Evolutionary conservation across 257 asterid species (phyloP), one percentile per base, ranked within the genome.

Genomic region (Nicotiana tabacum): DNA sequence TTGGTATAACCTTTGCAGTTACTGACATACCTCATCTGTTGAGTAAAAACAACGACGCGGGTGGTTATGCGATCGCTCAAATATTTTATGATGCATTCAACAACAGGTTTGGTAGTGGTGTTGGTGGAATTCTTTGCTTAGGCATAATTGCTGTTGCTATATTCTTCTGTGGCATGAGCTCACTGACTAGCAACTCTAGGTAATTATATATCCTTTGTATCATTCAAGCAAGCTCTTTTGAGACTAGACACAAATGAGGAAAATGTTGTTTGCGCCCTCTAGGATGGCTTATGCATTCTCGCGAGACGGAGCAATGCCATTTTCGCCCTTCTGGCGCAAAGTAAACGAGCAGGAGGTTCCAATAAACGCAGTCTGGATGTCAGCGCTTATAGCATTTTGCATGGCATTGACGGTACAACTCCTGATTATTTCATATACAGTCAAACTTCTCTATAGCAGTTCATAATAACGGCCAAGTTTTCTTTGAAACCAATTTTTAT

Each of bases 251-350:
- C 67, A 84, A 15, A 67, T n/a, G 18, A 7, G 51, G 46, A 15
- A 10, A 12, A 29, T 29, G 30, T 33, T 82, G 51, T 43, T 81
- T 60, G 55, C 87, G 21, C 21, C 21, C 21, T 21, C 21, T 21
- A 95, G 99, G 91, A 94, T 96, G 99, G 94, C 86, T 21, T 96
- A 92, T 86, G 99, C 99, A 65, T 96, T 96, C 91, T 96, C 99
- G 46, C 87, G 99, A 87, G 99, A 96, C 35, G 98, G 98, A 27
- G 99, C 98, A 11, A 94, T 94, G 99, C 99, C 99, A 9, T 91
- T 92, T 82, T 96, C 99, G 30, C 9, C 83, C 24, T 80, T 88
- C 30, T 96, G 98, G 98, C 98, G 93, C 84, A 89, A 90, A 90
- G 99, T 96, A 32, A 93, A 96, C 89, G 80, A 86, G 81, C 92